phyloP scores from a whole-genome alignment of 140 eudicot genomes.

The Erigeron philadelphicus region DNA sequence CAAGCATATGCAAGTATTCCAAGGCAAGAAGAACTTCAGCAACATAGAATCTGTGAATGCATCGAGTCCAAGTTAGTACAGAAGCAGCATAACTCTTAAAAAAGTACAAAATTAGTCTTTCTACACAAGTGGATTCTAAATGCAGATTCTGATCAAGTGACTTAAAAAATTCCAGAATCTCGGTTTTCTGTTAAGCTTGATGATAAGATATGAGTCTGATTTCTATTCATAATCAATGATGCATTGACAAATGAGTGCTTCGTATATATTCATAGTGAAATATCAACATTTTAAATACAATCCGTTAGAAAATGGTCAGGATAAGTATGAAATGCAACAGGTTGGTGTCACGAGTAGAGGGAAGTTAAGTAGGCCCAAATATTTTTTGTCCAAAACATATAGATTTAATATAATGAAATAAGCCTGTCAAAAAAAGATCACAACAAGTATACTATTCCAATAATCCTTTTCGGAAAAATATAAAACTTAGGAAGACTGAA shows the following conservation, averaged over 20 bases:
- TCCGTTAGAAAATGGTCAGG: too few relatives aligned
- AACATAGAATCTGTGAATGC: slow-evolving; percentile 60
- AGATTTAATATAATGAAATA: neutral
- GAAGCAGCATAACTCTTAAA: neutral
- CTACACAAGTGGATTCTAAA: neutral
- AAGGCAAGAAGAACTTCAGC: slow-evolving; percentile 87
- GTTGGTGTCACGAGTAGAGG: neutral
- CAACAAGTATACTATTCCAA: neutral
- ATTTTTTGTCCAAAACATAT: neutral
- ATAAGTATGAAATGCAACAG: too few relatives aligned
- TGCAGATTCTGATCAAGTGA: neutral
- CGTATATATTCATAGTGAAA: too few relatives aligned
- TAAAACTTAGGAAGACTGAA: neutral
- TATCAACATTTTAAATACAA: too few relatives aligned
- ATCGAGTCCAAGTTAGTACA: neutral
- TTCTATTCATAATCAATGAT: neutral
- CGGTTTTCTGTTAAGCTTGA: neutral
- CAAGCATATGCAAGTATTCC: slow-evolving; percentile 88
- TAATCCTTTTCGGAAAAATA: neutral
- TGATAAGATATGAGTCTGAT: neutral
- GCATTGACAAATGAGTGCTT: neutral
- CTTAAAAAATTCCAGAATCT: neutral
- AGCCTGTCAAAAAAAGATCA: neutral
- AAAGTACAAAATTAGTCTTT: neutral
- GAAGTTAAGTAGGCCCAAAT: neutral